A percentile compares a stretch with the other conserved stretches of the same genome.
Conservation (phyloP, 257 asterid genomes). For the Plantago elongata region DNA sequence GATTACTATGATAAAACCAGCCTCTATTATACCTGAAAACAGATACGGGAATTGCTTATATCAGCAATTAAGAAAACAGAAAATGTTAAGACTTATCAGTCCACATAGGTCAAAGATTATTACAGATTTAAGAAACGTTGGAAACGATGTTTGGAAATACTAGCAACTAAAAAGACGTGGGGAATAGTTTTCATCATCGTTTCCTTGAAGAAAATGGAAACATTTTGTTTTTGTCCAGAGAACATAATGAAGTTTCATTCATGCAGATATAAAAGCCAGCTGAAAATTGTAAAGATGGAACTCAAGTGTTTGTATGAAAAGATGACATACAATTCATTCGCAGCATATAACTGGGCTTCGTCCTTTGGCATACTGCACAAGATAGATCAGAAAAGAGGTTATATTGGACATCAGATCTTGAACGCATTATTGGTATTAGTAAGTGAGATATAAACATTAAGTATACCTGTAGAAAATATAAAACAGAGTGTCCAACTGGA, state of each 20-base stretch:
- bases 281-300: neutral
- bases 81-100: too few species aligned
- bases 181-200: too few species aligned
- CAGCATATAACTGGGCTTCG: slow-evolving; percentile 89
- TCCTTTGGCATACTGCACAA: slow-evolving; percentile 96
- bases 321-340: slow-evolving; percentile 80
- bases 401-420: slow-evolving; percentile 10
- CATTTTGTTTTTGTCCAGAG: too few species aligned
- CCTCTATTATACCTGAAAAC: slow-evolving; percentile 76
- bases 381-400: slow-evolving; percentile 15
- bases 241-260: too few species aligned
- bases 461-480: slow-evolving; percentile 77
- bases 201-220: too few species aligned
- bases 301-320: slow-evolving; percentile 4
- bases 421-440: slow-evolving; percentile 11
- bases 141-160: too few species aligned
- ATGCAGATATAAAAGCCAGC: neutral
- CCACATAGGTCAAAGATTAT: too few species aligned
- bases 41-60: neutral
- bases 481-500: slow-evolving; percentile 81
- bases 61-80: neutral
- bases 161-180: too few species aligned
- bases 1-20: slow-evolving; percentile 91
- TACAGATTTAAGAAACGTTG: too few species aligned
- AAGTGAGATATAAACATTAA: slow-evolving; percentile 11